Evolutionary conservation across 305 asterid genomes (phyloP).

Genomic region (Fraxinus platypoda): DNA sequence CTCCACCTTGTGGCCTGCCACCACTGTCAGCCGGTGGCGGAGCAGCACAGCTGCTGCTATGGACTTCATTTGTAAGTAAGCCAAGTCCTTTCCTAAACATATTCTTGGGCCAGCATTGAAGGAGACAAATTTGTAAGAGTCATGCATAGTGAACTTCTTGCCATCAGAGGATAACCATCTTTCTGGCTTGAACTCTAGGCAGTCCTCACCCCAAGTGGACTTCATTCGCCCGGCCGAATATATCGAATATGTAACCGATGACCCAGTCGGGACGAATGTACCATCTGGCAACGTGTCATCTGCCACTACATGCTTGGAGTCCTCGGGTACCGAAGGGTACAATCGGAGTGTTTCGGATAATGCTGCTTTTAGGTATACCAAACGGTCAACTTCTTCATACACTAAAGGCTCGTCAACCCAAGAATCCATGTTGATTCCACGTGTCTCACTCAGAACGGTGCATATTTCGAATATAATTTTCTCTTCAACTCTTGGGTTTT

Average conservation of each 20-base stretch:
- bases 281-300: constrained; percentile 86
- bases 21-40: constrained; percentile 62
- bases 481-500: constrained; percentile 59
- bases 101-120: constrained; percentile 91
- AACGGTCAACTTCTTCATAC: constrained; percentile 70
- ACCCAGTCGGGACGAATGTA: constrained; percentile 82
- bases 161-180: constrained; percentile 60
- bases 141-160: constrained; percentile 53
- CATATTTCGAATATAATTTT: constrained; percentile 63
- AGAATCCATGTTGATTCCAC: constrained; percentile 43
- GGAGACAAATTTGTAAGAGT: constrained; percentile 70
- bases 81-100: constrained; percentile 81
- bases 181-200: constrained; percentile 74
- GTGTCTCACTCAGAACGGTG: constrained; percentile 58
- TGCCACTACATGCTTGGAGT: constrained; percentile 70
- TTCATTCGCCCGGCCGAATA: constrained; percentile 89
- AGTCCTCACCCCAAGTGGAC: constrained; percentile 82
- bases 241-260: constrained; percentile 78
- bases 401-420: constrained; percentile 65
- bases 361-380: constrained; percentile 74
- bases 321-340: constrained; percentile 94
- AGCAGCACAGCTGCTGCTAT: constrained; percentile 79
- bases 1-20: constrained; percentile 67
- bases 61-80: constrained; percentile 87
- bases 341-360: constrained; percentile 75